Conservation (phyloP, 441 rosid species). For the Eutrema salsugineum region DNA sequence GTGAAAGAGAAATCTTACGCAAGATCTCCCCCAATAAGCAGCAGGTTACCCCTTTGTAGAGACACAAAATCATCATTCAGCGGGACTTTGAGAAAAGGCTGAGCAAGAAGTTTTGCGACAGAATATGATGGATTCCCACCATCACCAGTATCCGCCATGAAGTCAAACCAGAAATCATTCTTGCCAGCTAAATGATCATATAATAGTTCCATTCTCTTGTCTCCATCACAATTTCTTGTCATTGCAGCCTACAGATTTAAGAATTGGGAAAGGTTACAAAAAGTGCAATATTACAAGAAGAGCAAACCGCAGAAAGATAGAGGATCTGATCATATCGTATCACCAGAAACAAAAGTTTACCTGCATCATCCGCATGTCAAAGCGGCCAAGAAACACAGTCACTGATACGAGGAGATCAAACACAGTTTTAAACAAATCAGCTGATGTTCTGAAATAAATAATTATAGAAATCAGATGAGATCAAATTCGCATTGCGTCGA, state of each 20-base stretch:
- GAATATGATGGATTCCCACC: slow-evolving; percentile 97
- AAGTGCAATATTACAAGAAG: neutral
- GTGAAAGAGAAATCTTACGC: slow-evolving; percentile 67
- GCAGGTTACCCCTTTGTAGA: slow-evolving; percentile 72
- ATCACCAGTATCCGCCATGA: slow-evolving; percentile 99
- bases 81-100: slow-evolving; percentile 53
- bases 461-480: neutral
- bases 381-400: slow-evolving; percentile 97
- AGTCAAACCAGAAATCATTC: slow-evolving; percentile 93
- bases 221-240: slow-evolving; percentile 56
- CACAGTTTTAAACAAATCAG: slow-evolving; percentile 96
- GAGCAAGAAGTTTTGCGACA: slow-evolving; percentile 88
- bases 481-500: neutral
- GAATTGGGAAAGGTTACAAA: neutral
- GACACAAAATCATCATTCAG: slow-evolving; percentile 33
- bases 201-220: slow-evolving; percentile 54
- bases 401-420: slow-evolving; percentile 99
- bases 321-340: neutral
- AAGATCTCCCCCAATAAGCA: slow-evolving; percentile 98
- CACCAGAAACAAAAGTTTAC: slow-evolving; percentile 33
- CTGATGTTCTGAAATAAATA: slow-evolving; percentile 86
- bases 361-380: slow-evolving; percentile 99
- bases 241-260: slow-evolving; percentile 80
- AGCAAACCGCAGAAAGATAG: neutral
- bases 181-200: slow-evolving; percentile 77